Evolutionary conservation across 164 flowering plant genomes (phyloP).

Genomic region (Echeveria elegans): DNA sequence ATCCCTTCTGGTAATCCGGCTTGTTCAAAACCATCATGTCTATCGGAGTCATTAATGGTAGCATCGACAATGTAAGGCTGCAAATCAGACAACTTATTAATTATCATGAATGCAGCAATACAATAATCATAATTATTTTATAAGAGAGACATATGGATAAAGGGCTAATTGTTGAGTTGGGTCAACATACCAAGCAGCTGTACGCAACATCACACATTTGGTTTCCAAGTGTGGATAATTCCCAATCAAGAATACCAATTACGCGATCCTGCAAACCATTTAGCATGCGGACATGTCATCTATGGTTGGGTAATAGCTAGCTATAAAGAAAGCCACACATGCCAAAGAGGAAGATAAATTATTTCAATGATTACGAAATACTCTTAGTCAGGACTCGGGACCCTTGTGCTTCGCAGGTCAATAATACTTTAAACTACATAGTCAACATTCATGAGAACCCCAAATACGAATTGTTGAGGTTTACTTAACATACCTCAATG

Average conservation of each 20-base stretch:
- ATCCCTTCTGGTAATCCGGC: constrained; percentile 75
- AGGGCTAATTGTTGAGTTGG: neutral
- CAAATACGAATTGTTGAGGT: neutral
- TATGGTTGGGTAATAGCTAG: too few species aligned
- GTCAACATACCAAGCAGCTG: constrained; percentile 66
- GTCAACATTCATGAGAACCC: neutral
- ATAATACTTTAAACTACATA: neutral
- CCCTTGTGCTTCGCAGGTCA: neutral
- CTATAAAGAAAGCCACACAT: neutral
- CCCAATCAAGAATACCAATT: constrained; percentile 99
- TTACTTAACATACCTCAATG: constrained; percentile 47
- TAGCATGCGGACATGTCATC: neutral
- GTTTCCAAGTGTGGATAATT: constrained; percentile 90
- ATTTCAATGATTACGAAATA: neutral
- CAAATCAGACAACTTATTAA: constrained; percentile 16
- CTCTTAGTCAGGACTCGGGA: neutral
- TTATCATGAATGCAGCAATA: neutral
- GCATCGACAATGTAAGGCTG: constrained; percentile 64
- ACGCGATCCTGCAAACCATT: constrained; percentile 75
- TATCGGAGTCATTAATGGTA: constrained; percentile 15
- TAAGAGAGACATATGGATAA: neutral
- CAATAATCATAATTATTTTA: neutral
- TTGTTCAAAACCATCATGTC: constrained; percentile 49
- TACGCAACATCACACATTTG: constrained; percentile 97
- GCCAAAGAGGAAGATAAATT: constrained; percentile 1